Evolutionary conservation across 352 stramenopile genomes (phyloP).

Genomic region (Globisporangium irregulare): DNA sequence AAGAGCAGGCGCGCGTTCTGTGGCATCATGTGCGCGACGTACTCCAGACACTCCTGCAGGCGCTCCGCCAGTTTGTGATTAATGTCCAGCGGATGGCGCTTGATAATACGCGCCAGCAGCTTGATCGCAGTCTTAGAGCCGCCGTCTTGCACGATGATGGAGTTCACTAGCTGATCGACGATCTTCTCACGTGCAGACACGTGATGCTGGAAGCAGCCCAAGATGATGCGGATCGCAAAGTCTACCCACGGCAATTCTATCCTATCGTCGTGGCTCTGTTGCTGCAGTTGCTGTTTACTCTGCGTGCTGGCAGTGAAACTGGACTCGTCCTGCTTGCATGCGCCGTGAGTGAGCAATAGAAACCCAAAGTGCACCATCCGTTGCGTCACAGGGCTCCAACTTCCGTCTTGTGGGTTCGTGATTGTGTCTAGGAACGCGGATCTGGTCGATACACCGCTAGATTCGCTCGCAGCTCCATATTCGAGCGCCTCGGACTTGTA

Average conservation of each 20-base stretch:
- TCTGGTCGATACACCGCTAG: conserved; percentile 6
- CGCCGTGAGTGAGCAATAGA: conserved; percentile 24
- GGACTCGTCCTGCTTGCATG: conserved; percentile 21
- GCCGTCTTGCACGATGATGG: conserved; percentile 36
- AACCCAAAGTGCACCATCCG: conserved; percentile 38
- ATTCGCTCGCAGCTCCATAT: neutral
- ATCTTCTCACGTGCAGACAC: conserved; percentile 26
- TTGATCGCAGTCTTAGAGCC: conserved; percentile 28
- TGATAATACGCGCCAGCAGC: conserved; percentile 35
- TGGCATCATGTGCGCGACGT: conserved; percentile 37
- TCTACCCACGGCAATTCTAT: conserved; percentile 24
- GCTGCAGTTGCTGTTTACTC: neutral
- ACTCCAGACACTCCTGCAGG: conserved; percentile 54
- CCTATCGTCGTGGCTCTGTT: neutral
- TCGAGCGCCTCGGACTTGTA: conserved; percentile 16
- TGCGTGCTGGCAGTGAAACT: conserved; percentile 2
- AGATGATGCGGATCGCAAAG: conserved; percentile 43
- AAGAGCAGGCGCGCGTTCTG: conserved; percentile 30
- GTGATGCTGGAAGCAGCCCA: conserved; percentile 47
- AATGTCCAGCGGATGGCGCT: conserved; percentile 41
- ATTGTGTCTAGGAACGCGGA: conserved; percentile 27
- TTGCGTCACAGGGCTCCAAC: conserved; percentile 29
- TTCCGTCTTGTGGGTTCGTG: conserved; percentile 29
- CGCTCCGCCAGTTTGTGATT: conserved; percentile 24
- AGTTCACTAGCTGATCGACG: conserved; percentile 42